phyloP scores from a whole-genome alignment of 805 yeast genomes.

The Wickerhamomyces alni region DNA sequence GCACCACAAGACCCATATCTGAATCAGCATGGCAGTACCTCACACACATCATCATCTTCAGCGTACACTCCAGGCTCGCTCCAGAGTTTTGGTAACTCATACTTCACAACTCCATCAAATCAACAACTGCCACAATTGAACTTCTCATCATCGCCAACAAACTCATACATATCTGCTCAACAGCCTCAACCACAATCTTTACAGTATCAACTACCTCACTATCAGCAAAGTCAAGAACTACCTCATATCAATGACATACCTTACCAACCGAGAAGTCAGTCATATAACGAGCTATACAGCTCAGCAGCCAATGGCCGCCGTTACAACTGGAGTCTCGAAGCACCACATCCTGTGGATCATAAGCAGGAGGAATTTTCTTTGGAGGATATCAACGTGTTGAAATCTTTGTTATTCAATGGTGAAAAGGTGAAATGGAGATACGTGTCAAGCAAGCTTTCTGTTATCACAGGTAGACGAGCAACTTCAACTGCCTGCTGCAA shows the following conservation, averaged over 20 bases:
- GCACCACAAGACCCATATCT: not conserved
- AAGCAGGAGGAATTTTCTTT: constrained; percentile 20
- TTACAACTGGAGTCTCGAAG: not conserved
- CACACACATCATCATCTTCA: not conserved
- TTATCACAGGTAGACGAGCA: constrained; percentile 25
- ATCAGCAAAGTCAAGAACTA: not conserved
- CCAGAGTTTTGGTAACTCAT: not conserved
- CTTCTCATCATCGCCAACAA: constrained; percentile 2
- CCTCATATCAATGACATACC: constrained; percentile 3
- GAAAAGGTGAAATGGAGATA: constrained; percentile 58
- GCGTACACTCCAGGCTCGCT: not conserved
- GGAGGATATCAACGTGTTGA: constrained; percentile 41
- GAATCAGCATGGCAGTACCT: not conserved
- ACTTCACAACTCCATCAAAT: not conserved
- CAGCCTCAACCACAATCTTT: not conserved
- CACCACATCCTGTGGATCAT: constrained; percentile 1
- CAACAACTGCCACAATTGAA: constrained; percentile 10
- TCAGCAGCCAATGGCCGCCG: not conserved
- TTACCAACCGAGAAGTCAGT: constrained; percentile 2
- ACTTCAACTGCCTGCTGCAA: constrained; percentile 50
- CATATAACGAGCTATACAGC: not conserved
- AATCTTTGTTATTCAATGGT: constrained; percentile 42
- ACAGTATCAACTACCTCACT: not conserved
- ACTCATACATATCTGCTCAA: not conserved
- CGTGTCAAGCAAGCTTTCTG: constrained; percentile 38